These are phyloP conservation scores for Neurospora terricola DNA, from an alignment of 495 filamentous ascomycete species.

Conservation along the genomic window DNA sequence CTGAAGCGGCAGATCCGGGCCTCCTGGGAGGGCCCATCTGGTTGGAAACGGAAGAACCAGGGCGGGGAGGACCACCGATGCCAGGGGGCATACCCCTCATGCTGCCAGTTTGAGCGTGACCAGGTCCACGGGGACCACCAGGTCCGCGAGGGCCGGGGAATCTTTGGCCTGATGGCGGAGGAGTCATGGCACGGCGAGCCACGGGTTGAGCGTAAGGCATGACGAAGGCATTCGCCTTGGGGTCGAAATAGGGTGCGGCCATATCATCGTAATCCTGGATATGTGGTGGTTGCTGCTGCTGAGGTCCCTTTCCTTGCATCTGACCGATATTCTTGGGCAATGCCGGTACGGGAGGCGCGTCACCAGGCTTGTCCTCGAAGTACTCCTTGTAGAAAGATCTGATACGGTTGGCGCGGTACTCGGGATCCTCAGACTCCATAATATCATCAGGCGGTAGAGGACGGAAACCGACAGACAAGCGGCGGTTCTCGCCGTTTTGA, in stretches of 20 bases:
- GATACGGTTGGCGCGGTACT: slow-evolving; percentile 90
- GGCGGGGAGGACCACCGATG: slow-evolving; percentile 30
- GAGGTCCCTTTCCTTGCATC: not conserved
- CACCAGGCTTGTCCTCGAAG: slow-evolving; percentile 66
- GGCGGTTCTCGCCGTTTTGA: slow-evolving; percentile 50
- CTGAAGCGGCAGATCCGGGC: slow-evolving; percentile 60
- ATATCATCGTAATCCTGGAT: not conserved
- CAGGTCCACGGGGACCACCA: slow-evolving; percentile 15
- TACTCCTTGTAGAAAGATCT: slow-evolving; percentile 99
- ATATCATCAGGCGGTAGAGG: slow-evolving; percentile 75
- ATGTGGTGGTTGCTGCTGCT: not conserved
- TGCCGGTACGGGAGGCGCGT: slow-evolving; percentile 38
- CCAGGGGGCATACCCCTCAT: slow-evolving; percentile 17
- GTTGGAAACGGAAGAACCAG: slow-evolving; percentile 33
- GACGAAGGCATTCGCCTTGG: slow-evolving; percentile 61
- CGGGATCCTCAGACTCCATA: slow-evolving; percentile 68
- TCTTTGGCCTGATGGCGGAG: slow-evolving; percentile 71
- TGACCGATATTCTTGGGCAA: slow-evolving; percentile 38
- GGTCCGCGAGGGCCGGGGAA: slow-evolving; percentile 38
- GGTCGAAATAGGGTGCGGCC: slow-evolving; percentile 57
- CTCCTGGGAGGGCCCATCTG: slow-evolving; percentile 32
- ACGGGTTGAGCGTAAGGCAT: slow-evolving; percentile 75
- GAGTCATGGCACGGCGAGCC: slow-evolving; percentile 90
- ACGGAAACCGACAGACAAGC: slow-evolving; percentile 83
- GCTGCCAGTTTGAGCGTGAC: slow-evolving; percentile 27